Evolutionary conservation across 2,329 filamentous ascomycete species (phyloP), one percentile per base, ranked within the genome.

Genomic region (Sphaerulina musiva): DNA sequence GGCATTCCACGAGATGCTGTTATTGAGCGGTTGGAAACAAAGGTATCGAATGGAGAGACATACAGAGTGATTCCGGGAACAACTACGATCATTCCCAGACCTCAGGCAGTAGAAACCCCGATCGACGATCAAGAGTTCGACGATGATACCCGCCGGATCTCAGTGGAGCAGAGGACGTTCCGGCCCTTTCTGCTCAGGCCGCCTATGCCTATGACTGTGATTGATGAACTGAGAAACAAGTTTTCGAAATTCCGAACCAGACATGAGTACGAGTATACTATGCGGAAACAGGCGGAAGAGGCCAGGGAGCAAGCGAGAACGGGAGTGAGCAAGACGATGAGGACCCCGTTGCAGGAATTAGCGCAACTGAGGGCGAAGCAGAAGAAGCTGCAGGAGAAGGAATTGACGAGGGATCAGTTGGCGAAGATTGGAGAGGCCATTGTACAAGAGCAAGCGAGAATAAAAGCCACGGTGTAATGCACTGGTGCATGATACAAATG

Each of bases 151-250:
- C 73, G 83, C 44, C 85, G 87, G 60, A 82, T 86, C 68, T 80
- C 85, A 52, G 86, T 89, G 54, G 88, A 95, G 66, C 78, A 82
- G 59, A 78, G 76, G 65, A 88, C 87, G 1, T 95, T 87, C 69
- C 77, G 85, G 51, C 90, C 91, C n/a, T 87, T 83, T 36, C 77
- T 97, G 23, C 76, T 90, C 29, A 76, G 80, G 12, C 80, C 87
- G 26, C 92, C 92, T 11, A 89, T 95, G 79, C 90, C 92, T 4
- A 73, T 77, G 31, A 74, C 72, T n/a, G 80, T 96, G 38, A 79
- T 95, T 61, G 84, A 95, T 69, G 92, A 97, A 76, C 77, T 97
- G 68, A 80, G 90, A 68, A 86, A 87, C 76, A 86, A 84, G 69
- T 95, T 85, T 78, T 87, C 85, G 63, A 82, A 80, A 65, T 93